Evolutionary conservation across 164 flowering plant genomes (phyloP), one percentile per base, ranked within the genome.

Genomic region (Magnolia kwangsiensis): DNA sequence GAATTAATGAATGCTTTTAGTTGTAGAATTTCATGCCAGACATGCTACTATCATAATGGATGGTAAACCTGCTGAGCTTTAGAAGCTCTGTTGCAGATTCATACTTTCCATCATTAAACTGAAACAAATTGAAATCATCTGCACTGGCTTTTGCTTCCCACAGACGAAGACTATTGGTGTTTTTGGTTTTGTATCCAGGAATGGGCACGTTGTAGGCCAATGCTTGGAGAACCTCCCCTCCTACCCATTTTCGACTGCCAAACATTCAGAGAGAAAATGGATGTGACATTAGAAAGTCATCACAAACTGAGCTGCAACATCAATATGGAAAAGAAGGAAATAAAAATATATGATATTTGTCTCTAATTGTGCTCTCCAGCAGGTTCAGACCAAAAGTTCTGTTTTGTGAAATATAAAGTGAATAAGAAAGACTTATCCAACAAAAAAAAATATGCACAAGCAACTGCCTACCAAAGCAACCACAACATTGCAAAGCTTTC

Each of bases 141-240:
- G 97, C 82, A 59, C 83, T 75, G 72, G 97, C 99, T 91, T 89
- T 96, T 80, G 99, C 98, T 77, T 94, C 97, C 99, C 99, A 96
- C 51, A 96, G 90, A 50, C 99, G 99, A 78, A 96, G 98, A 79
- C 97, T 92, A 65, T 86, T 94, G 10, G 98, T 94, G 79, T 92
- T 96, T 84, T 88, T 92, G 74, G 97, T 96, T 83, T 88, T 92
- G 84, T 92, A 96, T 79, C 99, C 99, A 70, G 99, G 99, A 85
- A 96, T 96, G 71, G 99, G 98, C 51, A 96, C 96, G 87, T 96
- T 98, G 85, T 92, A 94, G 59, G 99, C 98, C 71, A 92, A 76
- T 72, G 98, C 98, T 79, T 90, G 94, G 71, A 96, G 20, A 58
- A 88, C 90, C 80, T 96, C 98, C 71, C 98, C 98, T 31, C 88